Evolutionary conservation across 495 filamentous ascomycete genomes (phyloP).

Genomic region (Trypethelium eluteriae): DNA sequence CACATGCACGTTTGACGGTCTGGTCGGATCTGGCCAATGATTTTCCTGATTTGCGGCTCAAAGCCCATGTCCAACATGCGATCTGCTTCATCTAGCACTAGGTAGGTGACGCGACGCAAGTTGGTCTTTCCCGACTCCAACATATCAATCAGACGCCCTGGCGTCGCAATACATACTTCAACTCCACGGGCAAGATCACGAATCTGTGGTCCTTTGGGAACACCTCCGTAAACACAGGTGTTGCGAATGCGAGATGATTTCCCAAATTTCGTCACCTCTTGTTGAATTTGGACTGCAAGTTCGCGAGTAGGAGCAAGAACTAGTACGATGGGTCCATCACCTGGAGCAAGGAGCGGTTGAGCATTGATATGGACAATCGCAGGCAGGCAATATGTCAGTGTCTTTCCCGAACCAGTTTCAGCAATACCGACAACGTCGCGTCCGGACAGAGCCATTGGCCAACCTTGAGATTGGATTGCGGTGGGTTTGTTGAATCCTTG

Average conservation of each 20-base stretch:
- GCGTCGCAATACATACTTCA: conserved; percentile 90
- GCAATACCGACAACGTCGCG: conserved; percentile 99
- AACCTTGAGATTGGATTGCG: conserved; percentile 95
- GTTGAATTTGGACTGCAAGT: conserved; percentile 95
- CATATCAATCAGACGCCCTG: conserved; percentile 97
- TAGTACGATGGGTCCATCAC: conserved; percentile 93
- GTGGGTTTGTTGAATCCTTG: conserved; percentile 90
- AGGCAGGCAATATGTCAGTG: conserved; percentile 93
- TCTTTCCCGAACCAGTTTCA: conserved; percentile 99
- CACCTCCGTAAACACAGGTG: conserved; percentile 98
- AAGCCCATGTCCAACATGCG: conserved; percentile 92
- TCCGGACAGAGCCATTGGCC: conserved; percentile 98
- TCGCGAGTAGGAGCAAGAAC: conserved; percentile 94
- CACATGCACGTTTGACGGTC: conserved; percentile 99
- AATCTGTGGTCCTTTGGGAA: conserved; percentile 93
- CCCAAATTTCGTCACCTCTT: conserved; percentile 90
- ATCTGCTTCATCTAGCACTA: conserved; percentile 85
- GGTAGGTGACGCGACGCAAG: conserved; percentile 90
- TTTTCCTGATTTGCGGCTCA: conserved; percentile 86
- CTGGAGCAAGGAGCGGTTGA: conserved; percentile 91
- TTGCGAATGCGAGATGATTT: conserved; percentile 97
- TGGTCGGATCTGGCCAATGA: conserved; percentile 92
- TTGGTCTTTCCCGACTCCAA: conserved; percentile 95
- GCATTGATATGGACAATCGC: conserved; percentile 99
- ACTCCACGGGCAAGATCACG: conserved; percentile 83